Evolutionary conservation across 2,329 filamentous ascomycete species (phyloP).

Genomic region (Sarocladium oryzae): DNA sequence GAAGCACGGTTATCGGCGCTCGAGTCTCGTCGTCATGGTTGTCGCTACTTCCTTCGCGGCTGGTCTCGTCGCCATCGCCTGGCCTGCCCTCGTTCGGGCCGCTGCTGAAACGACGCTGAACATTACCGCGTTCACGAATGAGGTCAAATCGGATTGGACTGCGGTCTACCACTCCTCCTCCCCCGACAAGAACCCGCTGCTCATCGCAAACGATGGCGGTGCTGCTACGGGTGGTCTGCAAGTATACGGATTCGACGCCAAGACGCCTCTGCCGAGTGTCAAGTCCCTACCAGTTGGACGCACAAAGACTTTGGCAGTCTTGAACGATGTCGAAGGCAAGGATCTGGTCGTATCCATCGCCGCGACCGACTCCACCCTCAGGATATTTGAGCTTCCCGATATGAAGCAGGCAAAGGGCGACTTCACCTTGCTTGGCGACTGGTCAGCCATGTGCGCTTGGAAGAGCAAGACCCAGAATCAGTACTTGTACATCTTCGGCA

Average conservation of each 20-base stretch:
- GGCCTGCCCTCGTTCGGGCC: background rate
- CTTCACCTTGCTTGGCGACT: constrained; percentile 35
- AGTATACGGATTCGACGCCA: constrained; percentile 26
- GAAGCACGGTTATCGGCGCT: background rate
- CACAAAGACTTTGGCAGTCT: constrained; percentile 36
- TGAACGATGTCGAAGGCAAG: constrained; percentile 28
- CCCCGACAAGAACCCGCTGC: constrained; percentile 22
- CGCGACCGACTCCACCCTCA: constrained; percentile 34
- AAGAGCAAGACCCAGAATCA: constrained; percentile 32
- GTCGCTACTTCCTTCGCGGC: background rate
- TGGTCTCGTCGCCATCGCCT: background rate
- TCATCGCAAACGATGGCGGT: constrained; percentile 40
- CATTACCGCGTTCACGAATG: constrained; percentile 26
- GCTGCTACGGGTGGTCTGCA: constrained; percentile 36
- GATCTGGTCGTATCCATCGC: constrained; percentile 36
- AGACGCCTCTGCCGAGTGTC: constrained; percentile 24
- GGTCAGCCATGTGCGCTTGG: constrained; percentile 41
- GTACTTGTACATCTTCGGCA: constrained; percentile 41
- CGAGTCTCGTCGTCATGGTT: background rate
- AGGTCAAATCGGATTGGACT: constrained; percentile 36
- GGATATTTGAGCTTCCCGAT: constrained; percentile 29
- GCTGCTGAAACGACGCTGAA: constrained; percentile 17
- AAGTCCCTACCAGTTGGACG: constrained; percentile 30
- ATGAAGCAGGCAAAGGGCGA: constrained; percentile 24
- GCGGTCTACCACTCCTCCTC: constrained; percentile 35